phyloP scores from a whole-genome alignment of 2,329 filamentous ascomycete species.

The Botrytis byssoidea region DNA sequence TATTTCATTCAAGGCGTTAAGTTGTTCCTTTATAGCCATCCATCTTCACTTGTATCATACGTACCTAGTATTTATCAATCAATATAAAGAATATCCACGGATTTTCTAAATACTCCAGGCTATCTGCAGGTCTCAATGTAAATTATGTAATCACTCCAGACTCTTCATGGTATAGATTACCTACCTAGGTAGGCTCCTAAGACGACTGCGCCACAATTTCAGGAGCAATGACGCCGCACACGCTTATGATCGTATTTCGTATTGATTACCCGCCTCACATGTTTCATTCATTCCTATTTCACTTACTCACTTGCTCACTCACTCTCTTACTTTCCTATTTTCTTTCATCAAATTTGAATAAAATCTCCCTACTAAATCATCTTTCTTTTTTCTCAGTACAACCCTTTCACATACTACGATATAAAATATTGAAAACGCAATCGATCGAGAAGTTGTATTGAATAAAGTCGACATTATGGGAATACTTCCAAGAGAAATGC shows the following conservation, averaged over 20 bases:
- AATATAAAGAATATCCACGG: too few species aligned
- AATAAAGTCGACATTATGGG: slow-evolving; percentile 1
- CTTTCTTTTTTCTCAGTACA: not conserved
- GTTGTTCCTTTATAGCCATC: not conserved
- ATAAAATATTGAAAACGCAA: not conserved
- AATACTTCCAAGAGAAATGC: not conserved
- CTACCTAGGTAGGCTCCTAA: not conserved
- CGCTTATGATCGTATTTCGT: not conserved
- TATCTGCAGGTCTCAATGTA: not conserved
- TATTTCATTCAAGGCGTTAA: not conserved
- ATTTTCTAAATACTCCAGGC: too few species aligned
- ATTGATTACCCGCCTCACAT: slow-evolving; percentile 3
- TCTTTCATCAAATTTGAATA: not conserved
- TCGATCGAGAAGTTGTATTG: not conserved
- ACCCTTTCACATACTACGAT: not conserved
- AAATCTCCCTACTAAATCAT: not conserved
- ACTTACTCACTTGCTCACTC: not conserved
- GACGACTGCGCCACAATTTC: slow-evolving; percentile 6
- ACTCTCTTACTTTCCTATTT: not conserved
- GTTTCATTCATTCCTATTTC: not conserved
- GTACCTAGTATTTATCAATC: too few species aligned
- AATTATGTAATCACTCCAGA: slow-evolving; percentile 3
- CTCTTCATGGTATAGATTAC: not conserved
- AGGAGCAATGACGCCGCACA: not conserved
- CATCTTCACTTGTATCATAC: too few species aligned